Evolutionary conservation across 2,329 filamentous ascomycete species (phyloP).

Genomic region (Ophiostoma angusticollis): DNA sequence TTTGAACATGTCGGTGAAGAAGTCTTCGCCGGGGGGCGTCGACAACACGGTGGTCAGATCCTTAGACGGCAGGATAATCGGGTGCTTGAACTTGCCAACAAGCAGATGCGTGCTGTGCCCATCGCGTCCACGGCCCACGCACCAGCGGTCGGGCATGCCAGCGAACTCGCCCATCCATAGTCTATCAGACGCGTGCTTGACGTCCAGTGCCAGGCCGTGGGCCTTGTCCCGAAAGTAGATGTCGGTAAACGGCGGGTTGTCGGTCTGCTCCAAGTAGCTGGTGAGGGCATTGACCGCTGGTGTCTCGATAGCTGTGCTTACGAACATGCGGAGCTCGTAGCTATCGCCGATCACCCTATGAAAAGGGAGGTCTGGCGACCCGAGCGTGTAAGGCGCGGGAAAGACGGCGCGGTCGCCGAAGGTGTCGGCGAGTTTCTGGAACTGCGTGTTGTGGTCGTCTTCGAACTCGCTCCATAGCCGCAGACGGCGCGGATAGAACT

Average conservation of each 20-base stretch:
- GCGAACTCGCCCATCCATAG: neutral
- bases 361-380: no score
- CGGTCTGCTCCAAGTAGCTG: neutral
- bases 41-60: neutral
- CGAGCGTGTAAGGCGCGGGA: neutral
- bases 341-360: neutral
- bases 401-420: neutral
- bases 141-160: slow-evolving; percentile 7
- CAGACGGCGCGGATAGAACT: slow-evolving; percentile 3
- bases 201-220: neutral
- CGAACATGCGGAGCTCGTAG: slow-evolving; percentile 4
- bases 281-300: slow-evolving; percentile 1
- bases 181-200: neutral
- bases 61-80: neutral
- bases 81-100: slow-evolving; percentile 8
- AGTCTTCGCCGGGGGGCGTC: no score
- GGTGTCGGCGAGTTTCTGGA: neutral
- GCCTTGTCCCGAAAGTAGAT: slow-evolving; percentile 5
- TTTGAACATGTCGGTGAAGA: no score
- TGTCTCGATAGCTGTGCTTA: slow-evolving; percentile 6
- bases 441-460: neutral
- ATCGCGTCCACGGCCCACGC: neutral
- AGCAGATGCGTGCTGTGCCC: neutral
- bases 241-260: neutral
- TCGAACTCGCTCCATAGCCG: slow-evolving; percentile 1